A percentile compares a stretch with the other conserved stretches of the same genome.
phyloP scores from a whole-genome alignment of 1,284 basidiomycete genomes.

The Boletus sp. region DNA sequence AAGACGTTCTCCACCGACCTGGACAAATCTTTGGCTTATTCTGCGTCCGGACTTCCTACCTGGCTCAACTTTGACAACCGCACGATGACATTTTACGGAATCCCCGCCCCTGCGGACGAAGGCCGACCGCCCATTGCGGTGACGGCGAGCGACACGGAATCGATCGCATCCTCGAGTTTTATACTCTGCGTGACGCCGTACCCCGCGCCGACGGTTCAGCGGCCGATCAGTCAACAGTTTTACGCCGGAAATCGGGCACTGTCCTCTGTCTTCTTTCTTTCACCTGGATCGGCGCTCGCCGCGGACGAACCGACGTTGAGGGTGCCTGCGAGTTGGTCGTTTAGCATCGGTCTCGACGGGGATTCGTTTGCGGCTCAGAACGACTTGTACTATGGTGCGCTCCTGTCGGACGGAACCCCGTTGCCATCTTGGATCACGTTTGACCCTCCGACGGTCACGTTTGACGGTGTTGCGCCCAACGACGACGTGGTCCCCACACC shows the following conservation, averaged over 20 bases:
- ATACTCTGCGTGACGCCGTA: slow-evolving; percentile 59
- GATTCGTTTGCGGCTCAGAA: slow-evolving; percentile 55
- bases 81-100: slow-evolving; percentile 53
- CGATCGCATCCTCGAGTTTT: slow-evolving; percentile 50
- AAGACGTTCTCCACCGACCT: slow-evolving; percentile 55
- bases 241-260: slow-evolving; percentile 53
- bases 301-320: slow-evolving; percentile 60
- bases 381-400: slow-evolving; percentile 64
- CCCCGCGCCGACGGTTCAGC: slow-evolving; percentile 51
- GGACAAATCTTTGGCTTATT: slow-evolving; percentile 41
- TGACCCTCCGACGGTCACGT: slow-evolving; percentile 62
- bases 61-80: slow-evolving; percentile 66
- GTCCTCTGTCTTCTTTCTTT: slow-evolving; percentile 63
- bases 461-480: slow-evolving; percentile 74
- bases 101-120: slow-evolving; percentile 52
- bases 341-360: slow-evolving; percentile 81
- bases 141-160: slow-evolving; percentile 48
- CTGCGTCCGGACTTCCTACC: slow-evolving; percentile 47
- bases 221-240: slow-evolving; percentile 62
- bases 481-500: slow-evolving; percentile 38
- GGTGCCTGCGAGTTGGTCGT: slow-evolving; percentile 83
- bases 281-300: slow-evolving; percentile 51
- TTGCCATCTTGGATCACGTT: slow-evolving; percentile 80
- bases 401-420: slow-evolving; percentile 59
- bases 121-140: slow-evolving; percentile 54